phyloP scores from a whole-genome alignment of 2,329 filamentous ascomycete genomes.

The Sporothrix humicola region DNA sequence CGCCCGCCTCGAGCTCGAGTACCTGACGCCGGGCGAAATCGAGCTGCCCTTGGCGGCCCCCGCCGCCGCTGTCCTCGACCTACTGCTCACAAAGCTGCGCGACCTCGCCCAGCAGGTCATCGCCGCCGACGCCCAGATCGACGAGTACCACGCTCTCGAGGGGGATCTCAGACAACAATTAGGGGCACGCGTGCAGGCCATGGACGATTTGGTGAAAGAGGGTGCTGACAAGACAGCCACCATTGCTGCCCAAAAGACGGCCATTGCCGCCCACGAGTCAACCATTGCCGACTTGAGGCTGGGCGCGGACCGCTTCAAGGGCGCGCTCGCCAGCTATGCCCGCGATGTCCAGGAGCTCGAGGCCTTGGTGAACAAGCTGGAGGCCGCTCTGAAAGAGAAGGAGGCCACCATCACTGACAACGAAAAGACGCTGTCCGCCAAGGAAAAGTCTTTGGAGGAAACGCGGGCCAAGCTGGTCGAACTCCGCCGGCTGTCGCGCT shows the following conservation, averaged over 20 bases:
- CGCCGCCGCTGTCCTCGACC: slow-evolving; percentile 61
- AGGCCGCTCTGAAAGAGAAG: slow-evolving; percentile 45
- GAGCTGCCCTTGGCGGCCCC: slow-evolving; percentile 57
- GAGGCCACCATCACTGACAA: slow-evolving; percentile 36
- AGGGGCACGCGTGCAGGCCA: slow-evolving; percentile 56
- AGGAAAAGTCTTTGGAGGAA: too few relatives aligned
- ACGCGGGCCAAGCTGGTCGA: too few relatives aligned
- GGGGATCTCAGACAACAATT: slow-evolving; percentile 63
- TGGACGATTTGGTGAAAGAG: slow-evolving; percentile 55
- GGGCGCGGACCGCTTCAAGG: slow-evolving; percentile 57
- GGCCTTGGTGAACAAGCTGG: slow-evolving; percentile 53
- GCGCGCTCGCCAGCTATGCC: slow-evolving; percentile 59
- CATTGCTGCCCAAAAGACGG: slow-evolving; percentile 8
- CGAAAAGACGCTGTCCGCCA: too few relatives aligned
- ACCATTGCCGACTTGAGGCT: slow-evolving; percentile 52
- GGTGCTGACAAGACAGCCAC: slow-evolving; percentile 40
- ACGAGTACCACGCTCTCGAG: slow-evolving; percentile 65
- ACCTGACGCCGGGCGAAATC: slow-evolving; percentile 65
- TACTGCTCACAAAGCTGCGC: slow-evolving; percentile 58
- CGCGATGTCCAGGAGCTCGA: slow-evolving; percentile 62
- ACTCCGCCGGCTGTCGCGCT: slow-evolving; percentile 32
- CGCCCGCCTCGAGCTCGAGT: slow-evolving; percentile 66
- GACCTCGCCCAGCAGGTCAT: slow-evolving; percentile 54
- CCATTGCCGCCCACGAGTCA: slow-evolving; percentile 30
- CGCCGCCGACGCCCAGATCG: slow-evolving; percentile 60